A percentile compares a stretch with the other conserved stretches of the same genome.
Evolutionary conservation across 202 grass and related monocot genomes (phyloP).

Genomic region (Hordeum pubiflorum): DNA sequence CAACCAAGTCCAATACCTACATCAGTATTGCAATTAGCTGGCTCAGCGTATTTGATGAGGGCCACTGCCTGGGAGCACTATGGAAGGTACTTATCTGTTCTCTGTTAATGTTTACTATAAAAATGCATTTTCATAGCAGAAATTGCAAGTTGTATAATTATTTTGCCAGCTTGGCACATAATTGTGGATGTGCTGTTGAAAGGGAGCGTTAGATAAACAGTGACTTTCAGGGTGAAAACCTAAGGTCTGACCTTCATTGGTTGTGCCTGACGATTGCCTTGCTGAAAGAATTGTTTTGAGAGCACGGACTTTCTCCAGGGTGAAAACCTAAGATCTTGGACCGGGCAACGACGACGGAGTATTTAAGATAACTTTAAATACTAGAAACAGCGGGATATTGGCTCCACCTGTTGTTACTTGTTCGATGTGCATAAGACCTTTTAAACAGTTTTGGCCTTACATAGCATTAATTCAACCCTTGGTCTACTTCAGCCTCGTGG

Average conservation of each 20-base stretch:
- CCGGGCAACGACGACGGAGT: too few species aligned
- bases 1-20: slow-evolving; percentile 79
- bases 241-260: too few species aligned
- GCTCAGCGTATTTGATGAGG: slow-evolving; percentile 68
- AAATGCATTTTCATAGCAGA: slow-evolving; percentile 1
- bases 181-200: neutral
- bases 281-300: too few species aligned
- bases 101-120: slow-evolving; percentile 1
- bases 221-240: too few species aligned
- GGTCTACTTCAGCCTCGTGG: neutral
- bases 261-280: too few species aligned
- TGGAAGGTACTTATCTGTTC: slow-evolving; percentile 63
- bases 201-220: neutral
- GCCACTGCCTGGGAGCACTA: slow-evolving; percentile 95
- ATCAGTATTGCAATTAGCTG: slow-evolving; percentile 84
- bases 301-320: too few species aligned
- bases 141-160: neutral
- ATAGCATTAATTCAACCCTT: neutral
- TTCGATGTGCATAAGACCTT: neutral
- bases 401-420: neutral
- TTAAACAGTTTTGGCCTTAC: neutral
- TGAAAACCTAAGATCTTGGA: too few species aligned
- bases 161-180: slow-evolving; percentile 6
- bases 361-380: neutral
- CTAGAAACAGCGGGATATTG: neutral